Conservation (phyloP, 1,139 yeast species). For the Protomyces pachydermus region DNA sequence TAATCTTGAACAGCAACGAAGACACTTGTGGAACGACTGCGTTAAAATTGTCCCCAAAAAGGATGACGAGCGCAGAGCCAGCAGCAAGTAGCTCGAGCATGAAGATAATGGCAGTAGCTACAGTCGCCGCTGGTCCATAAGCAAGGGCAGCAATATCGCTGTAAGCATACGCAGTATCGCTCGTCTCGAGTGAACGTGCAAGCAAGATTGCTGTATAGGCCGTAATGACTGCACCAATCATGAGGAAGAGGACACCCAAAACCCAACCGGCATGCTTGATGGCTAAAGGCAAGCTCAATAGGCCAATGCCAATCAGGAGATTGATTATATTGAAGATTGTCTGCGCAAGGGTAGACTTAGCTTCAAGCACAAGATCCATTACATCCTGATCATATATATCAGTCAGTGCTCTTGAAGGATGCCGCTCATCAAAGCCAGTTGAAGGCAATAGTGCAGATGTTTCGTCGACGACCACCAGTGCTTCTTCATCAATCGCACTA, state of each 20-base stretch:
- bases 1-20: slow-evolving; percentile 51
- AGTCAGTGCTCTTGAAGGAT: not conserved
- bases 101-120: slow-evolving; percentile 65
- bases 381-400: not conserved
- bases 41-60: slow-evolving; percentile 78
- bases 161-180: slow-evolving; percentile 72
- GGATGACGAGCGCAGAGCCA: slow-evolving; percentile 61
- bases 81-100: slow-evolving; percentile 75
- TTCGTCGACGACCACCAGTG: not conserved
- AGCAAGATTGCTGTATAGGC: slow-evolving; percentile 62
- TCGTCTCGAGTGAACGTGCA: slow-evolving; percentile 65
- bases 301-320: slow-evolving; percentile 78
- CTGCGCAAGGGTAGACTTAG: slow-evolving; percentile 56
- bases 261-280: slow-evolving; percentile 76
- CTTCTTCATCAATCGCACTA: not conserved
- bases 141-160: slow-evolving; percentile 82
- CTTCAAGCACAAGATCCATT: not conserved
- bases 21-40: slow-evolving; percentile 57
- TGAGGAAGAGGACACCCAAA: slow-evolving; percentile 46
- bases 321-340: slow-evolving; percentile 84
- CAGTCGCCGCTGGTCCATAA: slow-evolving; percentile 56
- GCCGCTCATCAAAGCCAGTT: no score
- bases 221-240: slow-evolving; percentile 44
- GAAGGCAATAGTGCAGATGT: not conserved
- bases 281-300: slow-evolving; percentile 78